Evolutionary conservation across 257 asterid species (phyloP), one percentile per base, ranked within the genome.

Genomic region (Solanum chiquidenum): DNA sequence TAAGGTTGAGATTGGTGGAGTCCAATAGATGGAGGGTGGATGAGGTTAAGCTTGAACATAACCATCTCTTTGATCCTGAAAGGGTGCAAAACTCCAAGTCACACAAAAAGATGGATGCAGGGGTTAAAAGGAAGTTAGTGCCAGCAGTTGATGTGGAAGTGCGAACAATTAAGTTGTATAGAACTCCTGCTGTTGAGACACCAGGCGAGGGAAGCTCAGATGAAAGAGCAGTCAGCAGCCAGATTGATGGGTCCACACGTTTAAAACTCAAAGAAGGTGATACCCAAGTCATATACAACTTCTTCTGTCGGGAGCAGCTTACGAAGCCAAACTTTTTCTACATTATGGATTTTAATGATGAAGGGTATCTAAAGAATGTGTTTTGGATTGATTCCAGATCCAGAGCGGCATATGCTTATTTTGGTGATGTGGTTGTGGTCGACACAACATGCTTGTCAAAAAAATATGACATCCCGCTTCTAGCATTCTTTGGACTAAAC

Each of bases 11-110:
- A 86, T 89, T 94, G 83, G 93, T 88, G 79, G 95, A 92, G 80
- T 93, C 96, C 38, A 94, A 87, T 87, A 93, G 98, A 86, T 96
- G 98, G 98, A 92, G 96, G 66, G 91, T 95, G 38, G 94, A 93
- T 46, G 98, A 94, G 88, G 97, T 92, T 44, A 91, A 89, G 55
- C 95, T 94, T 11, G 96, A 94, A 55, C 99, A 96, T 91, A 96
- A 95, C 90, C 98, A 96, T 87, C 84, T 86, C 80, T 94, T 96
- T 88, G 92, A 91, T 55, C 88, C 90, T 86, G 91, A 87, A 91
- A 94, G 94, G 72, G 92, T 91, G 6, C 92, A 94, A 88, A 74
- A 87, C 86, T 92, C 88, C 87, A 94, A 91, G 90, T 92, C 94
- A 85, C 91, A 88, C 49, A 94, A 92, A 91, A 92, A 86, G 87